A percentile compares a stretch with the other conserved stretches of the same genome.
Conservation (phyloP, 1,284 basidiomycete species). For the Hypsizygus ulmarius region DNA sequence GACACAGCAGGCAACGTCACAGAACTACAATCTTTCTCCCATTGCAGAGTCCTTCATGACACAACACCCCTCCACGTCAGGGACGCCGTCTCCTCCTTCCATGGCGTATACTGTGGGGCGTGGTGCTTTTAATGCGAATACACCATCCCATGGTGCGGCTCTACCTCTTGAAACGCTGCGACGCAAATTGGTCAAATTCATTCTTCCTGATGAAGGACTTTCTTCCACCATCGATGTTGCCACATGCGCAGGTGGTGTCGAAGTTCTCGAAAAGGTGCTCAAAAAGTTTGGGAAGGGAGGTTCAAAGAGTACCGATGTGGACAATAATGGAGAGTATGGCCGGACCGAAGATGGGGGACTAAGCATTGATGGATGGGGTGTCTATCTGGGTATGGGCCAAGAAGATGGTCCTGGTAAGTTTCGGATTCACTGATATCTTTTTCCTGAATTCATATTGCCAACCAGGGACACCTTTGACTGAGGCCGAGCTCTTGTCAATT, state of each 20-base stretch:
- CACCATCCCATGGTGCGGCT: constrained; percentile 41
- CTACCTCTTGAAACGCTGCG: constrained; percentile 76
- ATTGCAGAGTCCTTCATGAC: constrained; percentile 62
- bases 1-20: constrained; percentile 19
- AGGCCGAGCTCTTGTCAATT: constrained; percentile 80
- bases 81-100: constrained; percentile 49
- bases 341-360: constrained; percentile 65
- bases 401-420: constrained; percentile 55
- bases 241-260: constrained; percentile 75
- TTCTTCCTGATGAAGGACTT: constrained; percentile 74
- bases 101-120: constrained; percentile 51
- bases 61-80: constrained; percentile 34
- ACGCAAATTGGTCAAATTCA: constrained; percentile 83
- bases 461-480: constrained; percentile 72
- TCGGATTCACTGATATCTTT: constrained; percentile 1
- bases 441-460: constrained; percentile 12
- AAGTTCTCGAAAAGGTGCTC: constrained; percentile 83
- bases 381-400: constrained; percentile 63
- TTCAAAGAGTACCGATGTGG: constrained; percentile 46
- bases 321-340: constrained; percentile 43
- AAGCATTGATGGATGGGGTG: constrained; percentile 85
- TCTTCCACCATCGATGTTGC: constrained; percentile 78
- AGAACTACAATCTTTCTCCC: constrained; percentile 55
- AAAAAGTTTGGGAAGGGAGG: constrained; percentile 82
- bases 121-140: constrained; percentile 50